Evolutionary conservation across 805 yeast genomes (phyloP).

Genomic region (Metschnikowia sp.): DNA sequence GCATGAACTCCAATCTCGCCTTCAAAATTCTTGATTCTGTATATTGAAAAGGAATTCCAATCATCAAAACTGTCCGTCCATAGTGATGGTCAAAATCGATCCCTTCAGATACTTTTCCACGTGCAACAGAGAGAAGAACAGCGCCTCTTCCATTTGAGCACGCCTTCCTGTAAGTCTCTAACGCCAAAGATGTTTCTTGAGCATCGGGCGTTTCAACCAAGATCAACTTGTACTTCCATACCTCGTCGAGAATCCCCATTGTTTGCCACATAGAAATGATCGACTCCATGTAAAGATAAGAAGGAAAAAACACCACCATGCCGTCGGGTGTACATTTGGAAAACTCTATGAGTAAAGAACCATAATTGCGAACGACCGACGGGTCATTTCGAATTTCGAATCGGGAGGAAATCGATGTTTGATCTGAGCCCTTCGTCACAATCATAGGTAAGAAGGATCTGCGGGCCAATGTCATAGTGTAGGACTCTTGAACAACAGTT

Average conservation of each 20-base stretch:
- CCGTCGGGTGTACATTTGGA: constrained; percentile 98
- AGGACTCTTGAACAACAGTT: constrained; percentile 90
- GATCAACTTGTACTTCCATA: constrained; percentile 94
- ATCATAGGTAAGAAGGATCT: constrained; percentile 92
- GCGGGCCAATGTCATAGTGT: constrained; percentile 91
- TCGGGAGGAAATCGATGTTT: constrained; percentile 92
- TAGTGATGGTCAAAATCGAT: constrained; percentile 98
- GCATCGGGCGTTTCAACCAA: constrained; percentile 98
- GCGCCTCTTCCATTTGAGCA: constrained; percentile 98
- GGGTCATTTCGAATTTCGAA: constrained; percentile 98
- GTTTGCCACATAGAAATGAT: constrained; percentile 98
- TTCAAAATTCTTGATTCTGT: constrained; percentile 95
- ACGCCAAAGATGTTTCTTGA: constrained; percentile 92
- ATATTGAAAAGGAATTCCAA: constrained; percentile 98
- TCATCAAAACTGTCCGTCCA: constrained; percentile 96
- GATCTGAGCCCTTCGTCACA: constrained; percentile 97
- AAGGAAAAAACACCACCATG: constrained; percentile 94
- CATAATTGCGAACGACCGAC: constrained; percentile 94
- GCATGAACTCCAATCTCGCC: constrained; percentile 87
- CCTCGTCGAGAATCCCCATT: constrained; percentile 97
- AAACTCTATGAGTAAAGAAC: constrained; percentile 86
- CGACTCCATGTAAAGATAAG: constrained; percentile 96
- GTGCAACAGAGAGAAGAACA: constrained; percentile 90
- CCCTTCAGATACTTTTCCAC: constrained; percentile 98
- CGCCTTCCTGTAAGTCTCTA: constrained; percentile 94